phyloP scores from a whole-genome alignment of 2,329 filamentous ascomycete genomes.

The Aschersonia sp. region DNA sequence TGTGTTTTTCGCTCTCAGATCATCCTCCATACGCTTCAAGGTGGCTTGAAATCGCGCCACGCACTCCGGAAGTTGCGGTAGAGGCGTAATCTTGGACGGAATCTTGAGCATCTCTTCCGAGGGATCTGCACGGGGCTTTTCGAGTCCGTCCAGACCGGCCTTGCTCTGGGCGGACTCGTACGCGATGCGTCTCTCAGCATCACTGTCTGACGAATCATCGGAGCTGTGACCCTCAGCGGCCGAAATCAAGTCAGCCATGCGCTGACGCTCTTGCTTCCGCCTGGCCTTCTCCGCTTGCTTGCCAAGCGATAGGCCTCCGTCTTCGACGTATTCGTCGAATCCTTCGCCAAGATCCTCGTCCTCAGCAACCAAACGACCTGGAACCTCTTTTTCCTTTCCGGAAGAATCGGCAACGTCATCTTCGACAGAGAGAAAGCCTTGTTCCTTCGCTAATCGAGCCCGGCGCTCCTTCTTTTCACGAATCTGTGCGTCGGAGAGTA shows the following conservation, averaged over 20 bases:
- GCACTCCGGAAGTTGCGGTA: conserved; percentile 59
- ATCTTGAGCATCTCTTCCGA: conserved; percentile 33
- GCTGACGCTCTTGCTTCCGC: conserved; percentile 47
- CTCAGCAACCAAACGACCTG: conserved; percentile 64
- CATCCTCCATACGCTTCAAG: conserved; percentile 47
- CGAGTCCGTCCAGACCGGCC: conserved; percentile 67
- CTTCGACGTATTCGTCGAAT: conserved; percentile 82
- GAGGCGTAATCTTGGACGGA: conserved; percentile 59
- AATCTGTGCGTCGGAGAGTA: conserved; percentile 76
- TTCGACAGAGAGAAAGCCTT: conserved; percentile 52
- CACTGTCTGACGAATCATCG: conserved; percentile 53
- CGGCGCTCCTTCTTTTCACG: conserved; percentile 81
- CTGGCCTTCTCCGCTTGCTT: conserved; percentile 65
- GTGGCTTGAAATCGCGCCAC: conserved; percentile 48
- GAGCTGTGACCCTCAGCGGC: conserved; percentile 56
- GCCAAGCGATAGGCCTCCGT: conserved; percentile 66
- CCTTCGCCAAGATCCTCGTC: conserved; percentile 90
- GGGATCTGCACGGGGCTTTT: conserved; percentile 23
- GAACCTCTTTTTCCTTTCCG: conserved; percentile 41
- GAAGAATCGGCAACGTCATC: conserved; percentile 34
- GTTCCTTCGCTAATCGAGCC: conserved; percentile 57
- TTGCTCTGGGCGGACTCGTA: conserved; percentile 81
- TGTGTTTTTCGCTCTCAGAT: conserved; percentile 43
- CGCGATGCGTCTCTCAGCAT: conserved; percentile 58
- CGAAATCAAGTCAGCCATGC: conserved; percentile 74